Conservation (phyloP, 2,329 filamentous ascomycete species). For the Neofusicoccum sp. region DNA sequence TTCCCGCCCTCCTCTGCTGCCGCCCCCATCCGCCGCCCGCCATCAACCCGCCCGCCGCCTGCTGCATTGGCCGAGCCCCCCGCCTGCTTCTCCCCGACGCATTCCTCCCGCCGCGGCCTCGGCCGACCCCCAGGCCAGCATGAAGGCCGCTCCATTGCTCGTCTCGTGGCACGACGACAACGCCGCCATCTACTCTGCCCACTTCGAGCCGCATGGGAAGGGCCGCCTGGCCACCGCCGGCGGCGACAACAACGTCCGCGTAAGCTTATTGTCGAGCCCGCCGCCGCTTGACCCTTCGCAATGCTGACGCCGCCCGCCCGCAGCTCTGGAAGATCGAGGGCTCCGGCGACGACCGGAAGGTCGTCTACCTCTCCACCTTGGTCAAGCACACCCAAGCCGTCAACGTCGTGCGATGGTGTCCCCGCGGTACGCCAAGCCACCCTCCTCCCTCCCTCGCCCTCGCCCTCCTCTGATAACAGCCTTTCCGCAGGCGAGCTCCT, state of each 20-base stretch:
- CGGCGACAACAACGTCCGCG: constrained; percentile 94
- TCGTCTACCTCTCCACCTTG: constrained; percentile 89
- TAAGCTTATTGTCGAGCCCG: constrained; percentile 50
- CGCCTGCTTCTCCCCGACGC: not conserved
- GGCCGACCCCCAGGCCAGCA: constrained; percentile 43
- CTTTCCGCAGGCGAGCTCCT: constrained; percentile 74
- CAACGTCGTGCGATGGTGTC: constrained; percentile 95
- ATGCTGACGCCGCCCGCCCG: constrained; percentile 33
- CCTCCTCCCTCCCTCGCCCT: constrained; percentile 25
- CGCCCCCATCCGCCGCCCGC: not conserved
- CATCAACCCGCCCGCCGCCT: not conserved
- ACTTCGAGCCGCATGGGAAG: constrained; percentile 92
- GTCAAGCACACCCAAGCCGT: constrained; percentile 95
- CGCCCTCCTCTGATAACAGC: constrained; percentile 27
- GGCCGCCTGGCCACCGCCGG: constrained; percentile 90
- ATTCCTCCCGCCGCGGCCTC: constrained; percentile 7
- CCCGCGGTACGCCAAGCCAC: constrained; percentile 68
- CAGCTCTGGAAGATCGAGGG: constrained; percentile 90
- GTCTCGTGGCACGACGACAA: constrained; percentile 99
- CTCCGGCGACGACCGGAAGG: constrained; percentile 82
- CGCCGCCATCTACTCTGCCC: constrained; percentile 93
- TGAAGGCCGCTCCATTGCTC: constrained; percentile 96
- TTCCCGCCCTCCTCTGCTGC: not conserved
- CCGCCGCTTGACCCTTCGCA: not conserved
- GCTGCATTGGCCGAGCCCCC: constrained; percentile 5